phyloP scores from a whole-genome alignment of 192 early-diverging fungal species.

The Phlyctochytrium bullatum region DNA sequence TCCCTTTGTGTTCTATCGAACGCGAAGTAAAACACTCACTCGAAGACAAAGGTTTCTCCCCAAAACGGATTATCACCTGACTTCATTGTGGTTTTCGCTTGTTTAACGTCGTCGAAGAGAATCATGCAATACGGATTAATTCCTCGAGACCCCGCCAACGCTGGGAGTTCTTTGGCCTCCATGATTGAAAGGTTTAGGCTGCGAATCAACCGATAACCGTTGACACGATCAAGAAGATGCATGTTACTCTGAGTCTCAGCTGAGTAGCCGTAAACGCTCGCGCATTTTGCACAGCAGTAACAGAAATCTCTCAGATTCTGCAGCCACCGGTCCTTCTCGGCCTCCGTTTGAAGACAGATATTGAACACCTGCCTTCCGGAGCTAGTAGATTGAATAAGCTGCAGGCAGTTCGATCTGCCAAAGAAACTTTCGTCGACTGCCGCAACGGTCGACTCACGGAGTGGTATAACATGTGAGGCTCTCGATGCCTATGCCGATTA shows the following conservation, averaged over 20 bases:
- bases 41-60: constrained; percentile 42
- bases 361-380: constrained; percentile 36
- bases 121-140: constrained; percentile 25
- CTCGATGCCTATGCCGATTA: constrained; percentile 6
- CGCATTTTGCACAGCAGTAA: constrained; percentile 33
- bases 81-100: constrained; percentile 39
- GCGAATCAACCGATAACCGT: constrained; percentile 9
- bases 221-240: constrained; percentile 13
- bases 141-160: not conserved
- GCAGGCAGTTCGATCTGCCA: constrained; percentile 33
- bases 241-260: constrained; percentile 10
- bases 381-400: constrained; percentile 22
- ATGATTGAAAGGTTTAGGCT: constrained; percentile 29
- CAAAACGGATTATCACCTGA: constrained; percentile 41
- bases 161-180: constrained; percentile 39
- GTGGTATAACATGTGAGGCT: constrained; percentile 29
- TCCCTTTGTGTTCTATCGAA: not conserved
- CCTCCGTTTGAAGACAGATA: constrained; percentile 32
- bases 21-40: constrained; percentile 11
- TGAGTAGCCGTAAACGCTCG: constrained; percentile 13
- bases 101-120: constrained; percentile 44
- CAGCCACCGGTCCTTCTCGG: constrained; percentile 36
- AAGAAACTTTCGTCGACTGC: constrained; percentile 44
- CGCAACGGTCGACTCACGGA: constrained; percentile 25
- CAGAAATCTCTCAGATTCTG: constrained; percentile 11